These are phyloP conservation scores for Aspergillus caelatus DNA, from an alignment of 2,329 filamentous ascomycete species.

Conservation along the genomic window DNA sequence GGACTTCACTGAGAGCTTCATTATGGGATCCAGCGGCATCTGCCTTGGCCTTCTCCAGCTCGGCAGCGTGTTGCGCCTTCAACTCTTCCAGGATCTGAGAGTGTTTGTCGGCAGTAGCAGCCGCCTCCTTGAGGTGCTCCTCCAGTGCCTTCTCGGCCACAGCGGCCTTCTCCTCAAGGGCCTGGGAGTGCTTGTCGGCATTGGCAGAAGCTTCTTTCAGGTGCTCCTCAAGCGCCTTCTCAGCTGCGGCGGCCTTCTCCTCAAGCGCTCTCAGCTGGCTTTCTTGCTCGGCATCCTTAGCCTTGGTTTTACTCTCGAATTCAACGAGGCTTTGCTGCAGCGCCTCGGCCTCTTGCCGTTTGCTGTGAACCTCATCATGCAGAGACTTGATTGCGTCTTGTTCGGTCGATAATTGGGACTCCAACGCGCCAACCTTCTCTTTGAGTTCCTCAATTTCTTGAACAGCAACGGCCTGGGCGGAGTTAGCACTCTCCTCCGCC, in stretches of 20 bases:
- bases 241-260: conserved; percentile 39
- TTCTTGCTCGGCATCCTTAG: conserved; percentile 41
- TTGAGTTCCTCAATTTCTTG: conserved; percentile 41
- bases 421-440: conserved; percentile 37
- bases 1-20: conserved; percentile 33
- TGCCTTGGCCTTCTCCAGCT: conserved; percentile 34
- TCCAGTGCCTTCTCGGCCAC: conserved; percentile 38
- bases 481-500: conserved; percentile 36
- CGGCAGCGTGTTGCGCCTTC: conserved; percentile 38
- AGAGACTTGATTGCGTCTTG: conserved; percentile 38
- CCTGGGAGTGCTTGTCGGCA: conserved; percentile 38
- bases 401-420: conserved; percentile 34
- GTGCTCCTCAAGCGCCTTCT: conserved; percentile 38
- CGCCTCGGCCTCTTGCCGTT: conserved; percentile 39
- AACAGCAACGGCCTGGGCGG: conserved; percentile 36
- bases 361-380: conserved; percentile 37
- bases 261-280: conserved; percentile 31
- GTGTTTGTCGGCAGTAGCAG: conserved; percentile 36
- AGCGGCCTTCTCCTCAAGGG: conserved; percentile 37
- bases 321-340: conserved; percentile 41
- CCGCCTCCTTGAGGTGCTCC: conserved; percentile 35
- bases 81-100: conserved; percentile 35
- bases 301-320: conserved; percentile 40
- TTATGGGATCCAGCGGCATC: conserved; percentile 36
- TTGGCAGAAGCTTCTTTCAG: conserved; percentile 28